Base-by-base conservation (phyloP, 441 rosid genomes). In the Syzygium syzygioides region DNA sequence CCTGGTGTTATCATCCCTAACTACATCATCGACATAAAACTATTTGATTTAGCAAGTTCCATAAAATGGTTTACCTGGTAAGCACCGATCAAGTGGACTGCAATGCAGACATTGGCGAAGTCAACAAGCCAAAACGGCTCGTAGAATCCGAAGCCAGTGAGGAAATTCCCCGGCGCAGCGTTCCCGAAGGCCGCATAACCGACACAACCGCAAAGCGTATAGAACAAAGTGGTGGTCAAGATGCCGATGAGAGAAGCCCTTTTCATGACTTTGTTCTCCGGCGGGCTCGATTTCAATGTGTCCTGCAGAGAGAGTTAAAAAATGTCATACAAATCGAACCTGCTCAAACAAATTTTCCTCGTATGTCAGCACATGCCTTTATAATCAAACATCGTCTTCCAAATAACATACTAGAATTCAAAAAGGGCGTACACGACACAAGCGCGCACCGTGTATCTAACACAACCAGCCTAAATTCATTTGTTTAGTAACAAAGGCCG, bases 141-240 rank as follows among this genome's bases (percentile, higher is more conserved):
- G 60, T 93, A 95, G 91, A 96, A 97, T 50, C 99, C 98, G 37
- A 96, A 97, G 8, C 97, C 98, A 0, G 98, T 96, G 57, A 97
- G 95, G 91, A 96, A 95, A 91, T 97, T 96, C 87, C 98, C 98
- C 0, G 98, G 98, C 0, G 98, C 98, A 18, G 91, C 68, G 85
- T 96, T 96, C 7, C 98, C 99, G 56, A 96, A 97, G 3, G 99
- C 99, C 13, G 97, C 97, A 66, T 96, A 97, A 60, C 99, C 99
- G 3, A 96, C 6, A 71, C 96, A 93, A 30, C 98, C 98, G 15
- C 99, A 97, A 14, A 95, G 89, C n/a, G 94, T 90, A 79, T 97
- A 95, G 95, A 97, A 97, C 59, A 91, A 25, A 68, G 99, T 95
- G 20, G 97, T 96, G 56, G 94, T 94, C 7, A 90, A 66, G 88